Conservation (phyloP, 139 green algal species). For the Picochlorum sp. region DNA sequence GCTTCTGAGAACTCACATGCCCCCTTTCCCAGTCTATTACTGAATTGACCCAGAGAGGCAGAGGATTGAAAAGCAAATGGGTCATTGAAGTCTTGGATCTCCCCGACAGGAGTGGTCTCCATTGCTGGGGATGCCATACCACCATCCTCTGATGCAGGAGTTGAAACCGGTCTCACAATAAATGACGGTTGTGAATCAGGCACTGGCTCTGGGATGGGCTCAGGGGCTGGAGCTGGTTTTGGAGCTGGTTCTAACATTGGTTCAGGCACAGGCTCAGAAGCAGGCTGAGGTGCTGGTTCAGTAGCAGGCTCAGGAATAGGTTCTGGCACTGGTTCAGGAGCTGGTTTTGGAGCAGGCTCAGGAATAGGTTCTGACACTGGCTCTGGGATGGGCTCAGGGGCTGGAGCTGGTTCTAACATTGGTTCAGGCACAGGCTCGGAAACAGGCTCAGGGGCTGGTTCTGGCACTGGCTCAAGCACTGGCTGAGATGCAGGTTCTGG, state of each 20-base stretch:
- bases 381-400: too few relatives aligned
- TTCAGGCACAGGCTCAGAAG: not conserved
- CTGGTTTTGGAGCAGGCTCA: not conserved
- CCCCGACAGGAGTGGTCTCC: too few relatives aligned
- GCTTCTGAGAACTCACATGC: not conserved
- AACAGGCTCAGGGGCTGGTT: not conserved
- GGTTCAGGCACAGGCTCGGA: not conserved
- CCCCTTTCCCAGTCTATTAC: not conserved
- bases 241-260: not conserved
- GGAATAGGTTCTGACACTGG: not conserved
- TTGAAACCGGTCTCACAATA: not conserved
- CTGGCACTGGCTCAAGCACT: too few relatives aligned
- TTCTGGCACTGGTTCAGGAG: not conserved
- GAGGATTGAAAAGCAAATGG: too few relatives aligned
- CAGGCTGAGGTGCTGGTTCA: not conserved
- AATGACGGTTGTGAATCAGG: not conserved
- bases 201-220: not conserved
- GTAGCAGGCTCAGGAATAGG: not conserved
- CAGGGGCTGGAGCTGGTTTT: not conserved
- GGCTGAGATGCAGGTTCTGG: not conserved
- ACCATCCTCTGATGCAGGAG: too few relatives aligned
- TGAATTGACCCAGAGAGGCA: not conserved
- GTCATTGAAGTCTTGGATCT: too few relatives aligned
- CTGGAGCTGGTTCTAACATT: not conserved
- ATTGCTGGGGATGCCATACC: too few relatives aligned